A percentile compares a stretch with the other conserved stretches of the same genome.
Evolutionary conservation across 805 yeast species (phyloP).

Genomic region (Kuraishia molischiana): DNA sequence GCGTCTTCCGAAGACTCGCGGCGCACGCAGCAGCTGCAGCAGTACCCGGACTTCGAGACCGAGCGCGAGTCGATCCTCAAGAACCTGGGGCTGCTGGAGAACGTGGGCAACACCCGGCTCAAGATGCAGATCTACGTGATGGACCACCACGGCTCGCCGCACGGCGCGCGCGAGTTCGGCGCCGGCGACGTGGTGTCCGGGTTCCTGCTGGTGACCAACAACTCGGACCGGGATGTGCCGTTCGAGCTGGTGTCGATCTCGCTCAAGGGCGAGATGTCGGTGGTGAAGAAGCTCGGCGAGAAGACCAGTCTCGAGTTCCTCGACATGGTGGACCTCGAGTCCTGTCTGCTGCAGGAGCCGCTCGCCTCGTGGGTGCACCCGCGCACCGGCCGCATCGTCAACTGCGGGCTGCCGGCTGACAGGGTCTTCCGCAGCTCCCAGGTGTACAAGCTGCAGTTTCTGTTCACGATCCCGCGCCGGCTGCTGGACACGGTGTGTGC

Average conservation of each 20-base stretch:
- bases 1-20: conserved; percentile 2
- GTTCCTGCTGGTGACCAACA: conserved; percentile 4
- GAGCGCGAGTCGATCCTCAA: conserved; percentile 6
- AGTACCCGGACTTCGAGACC: conserved; percentile 3
- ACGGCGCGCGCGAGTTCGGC: conserved; percentile 4
- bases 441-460: conserved; percentile 6
- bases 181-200: conserved; percentile 6
- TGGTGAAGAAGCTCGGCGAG: conserved; percentile 5
- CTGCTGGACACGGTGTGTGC: conserved; percentile 6
- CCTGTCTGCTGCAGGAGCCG: conserved; percentile 2
- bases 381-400: neutral
- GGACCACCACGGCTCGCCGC: neutral
- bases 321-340: conserved; percentile 8
- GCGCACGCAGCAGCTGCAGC: neutral
- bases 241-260: conserved; percentile 7
- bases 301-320: conserved; percentile 5
- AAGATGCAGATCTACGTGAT: conserved; percentile 5
- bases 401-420: conserved; percentile 3
- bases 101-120: conserved; percentile 5
- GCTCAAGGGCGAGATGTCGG: conserved; percentile 5
- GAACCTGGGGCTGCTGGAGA: conserved; percentile 5
- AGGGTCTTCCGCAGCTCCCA: conserved; percentile 2
- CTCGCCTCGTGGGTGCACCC: conserved; percentile 1
- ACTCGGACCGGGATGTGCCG: neutral
- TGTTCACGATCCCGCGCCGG: conserved; percentile 4